Conservation (phyloP, 768 basidiomycete species). For the Lactarius trivialis region DNA sequence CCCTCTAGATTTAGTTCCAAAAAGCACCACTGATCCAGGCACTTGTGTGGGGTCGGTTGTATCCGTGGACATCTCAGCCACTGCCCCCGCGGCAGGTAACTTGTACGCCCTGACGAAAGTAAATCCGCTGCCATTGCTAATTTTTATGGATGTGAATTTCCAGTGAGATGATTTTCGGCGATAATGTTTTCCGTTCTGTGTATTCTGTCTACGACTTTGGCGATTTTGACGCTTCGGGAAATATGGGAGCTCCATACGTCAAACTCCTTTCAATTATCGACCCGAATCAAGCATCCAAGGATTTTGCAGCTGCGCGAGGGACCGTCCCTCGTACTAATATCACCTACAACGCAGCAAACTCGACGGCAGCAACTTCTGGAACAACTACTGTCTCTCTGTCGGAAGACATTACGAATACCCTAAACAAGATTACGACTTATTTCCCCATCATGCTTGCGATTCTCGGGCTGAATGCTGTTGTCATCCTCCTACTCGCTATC, state of each 20-base stretch:
- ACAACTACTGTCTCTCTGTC: slow-evolving; percentile 49
- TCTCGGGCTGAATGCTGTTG: slow-evolving; percentile 70
- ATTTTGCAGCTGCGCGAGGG: slow-evolving; percentile 65
- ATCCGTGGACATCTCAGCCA: slow-evolving; percentile 46
- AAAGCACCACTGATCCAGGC: slow-evolving; percentile 37
- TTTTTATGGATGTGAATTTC: slow-evolving; percentile 13
- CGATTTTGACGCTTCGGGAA: slow-evolving; percentile 57
- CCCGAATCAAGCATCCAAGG: slow-evolving; percentile 60
- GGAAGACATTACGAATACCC: slow-evolving; percentile 47
- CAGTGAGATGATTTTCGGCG: slow-evolving; percentile 80
- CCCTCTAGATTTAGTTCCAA: slow-evolving; percentile 66
- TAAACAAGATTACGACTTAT: slow-evolving; percentile 57
- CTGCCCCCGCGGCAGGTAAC: slow-evolving; percentile 44
- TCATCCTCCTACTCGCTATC: slow-evolving; percentile 51
- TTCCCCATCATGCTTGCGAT: slow-evolving; percentile 71
- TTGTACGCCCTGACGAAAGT: slow-evolving; percentile 36
- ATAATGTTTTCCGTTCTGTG: slow-evolving; percentile 75
- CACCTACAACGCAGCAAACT: slow-evolving; percentile 48
- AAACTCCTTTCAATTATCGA: slow-evolving; percentile 65
- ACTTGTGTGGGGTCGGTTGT: slow-evolving; percentile 73
- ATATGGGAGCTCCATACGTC: slow-evolving; percentile 73
- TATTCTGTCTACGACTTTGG: slow-evolving; percentile 84
- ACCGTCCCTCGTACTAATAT: slow-evolving; percentile 59
- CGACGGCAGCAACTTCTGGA: slow-evolving; percentile 34
- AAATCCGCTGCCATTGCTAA: background rate